phyloP scores from a whole-genome alignment of 2,329 filamentous ascomycete genomes.

The Coniosporium tulheliwenetii region DNA sequence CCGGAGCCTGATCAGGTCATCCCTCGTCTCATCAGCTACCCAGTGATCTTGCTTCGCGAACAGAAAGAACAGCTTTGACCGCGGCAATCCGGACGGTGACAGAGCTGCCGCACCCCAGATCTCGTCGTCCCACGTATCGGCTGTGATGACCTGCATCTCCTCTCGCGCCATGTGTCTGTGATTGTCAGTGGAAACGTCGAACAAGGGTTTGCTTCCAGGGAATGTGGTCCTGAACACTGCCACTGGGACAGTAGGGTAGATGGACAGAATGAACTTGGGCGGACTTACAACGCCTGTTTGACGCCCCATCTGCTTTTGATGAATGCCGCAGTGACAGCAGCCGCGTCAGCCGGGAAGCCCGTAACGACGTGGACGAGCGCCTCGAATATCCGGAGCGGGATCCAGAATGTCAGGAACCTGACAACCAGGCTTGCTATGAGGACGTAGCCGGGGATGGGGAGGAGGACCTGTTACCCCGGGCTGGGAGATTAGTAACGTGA shows the following conservation, averaged over 20 bases:
- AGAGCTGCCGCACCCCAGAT: conserved; percentile 37
- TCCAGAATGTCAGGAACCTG: conserved; percentile 23
- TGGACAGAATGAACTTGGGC: neutral
- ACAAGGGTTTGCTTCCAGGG: neutral
- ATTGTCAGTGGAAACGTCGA: neutral
- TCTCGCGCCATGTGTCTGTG: conserved; percentile 37
- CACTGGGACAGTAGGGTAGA: neutral
- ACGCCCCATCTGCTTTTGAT: conserved; percentile 33
- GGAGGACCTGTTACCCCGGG: neutral
- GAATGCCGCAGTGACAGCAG: conserved; percentile 34
- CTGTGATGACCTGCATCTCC: conserved; percentile 40
- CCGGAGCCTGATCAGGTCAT: conserved; percentile 34
- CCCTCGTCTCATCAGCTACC: conserved; percentile 42
- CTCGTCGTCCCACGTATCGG: conserved; percentile 41
- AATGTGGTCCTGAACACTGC: too few species aligned
- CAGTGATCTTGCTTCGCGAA: conserved; percentile 46
- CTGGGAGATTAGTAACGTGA: neutral
- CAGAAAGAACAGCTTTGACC: conserved; percentile 38
- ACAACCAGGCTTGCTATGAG: conserved; percentile 15
- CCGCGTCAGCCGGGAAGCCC: conserved; percentile 25
- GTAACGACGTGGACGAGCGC: conserved; percentile 26
- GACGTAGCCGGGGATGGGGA: neutral
- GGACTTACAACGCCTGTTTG: conserved; percentile 34
- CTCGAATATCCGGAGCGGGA: conserved; percentile 25
- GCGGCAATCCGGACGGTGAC: conserved; percentile 13